Evolutionary conservation across 495 filamentous ascomycete genomes (phyloP), one percentile per base, ranked within the genome.

Genomic region (Penicillium diatomitis): DNA sequence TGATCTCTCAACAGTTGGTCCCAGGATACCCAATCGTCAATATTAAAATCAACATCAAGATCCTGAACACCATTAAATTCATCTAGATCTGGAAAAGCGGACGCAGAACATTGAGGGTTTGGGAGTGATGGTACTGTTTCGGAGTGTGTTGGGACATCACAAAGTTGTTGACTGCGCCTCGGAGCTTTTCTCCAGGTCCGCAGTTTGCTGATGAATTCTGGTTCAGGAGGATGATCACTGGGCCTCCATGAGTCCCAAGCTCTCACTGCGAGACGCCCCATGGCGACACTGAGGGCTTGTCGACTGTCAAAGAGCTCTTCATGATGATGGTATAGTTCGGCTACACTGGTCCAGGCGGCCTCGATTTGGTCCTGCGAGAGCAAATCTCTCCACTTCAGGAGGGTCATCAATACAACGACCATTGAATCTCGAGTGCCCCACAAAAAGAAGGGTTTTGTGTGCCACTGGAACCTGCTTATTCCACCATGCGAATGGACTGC

Each of bases 281-380:
- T 30, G 5, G 50, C 50, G 27, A 56, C 41, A 53, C 48, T 11
- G 30, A 56, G 28, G 29, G 46, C 20, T 9, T 49, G 41, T 38
- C 40, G 34, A n/a, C 30, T 31, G 0, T 48, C 36, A 6, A 49
- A 30, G 32, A 56, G 35, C 32, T 56, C 54, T 27, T 44, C 41
- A 34, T 56, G 50, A 30, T 49, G 52, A 30, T 53, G 28, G 41
- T 53, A 56, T 32, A 56, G 41, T 37, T 44, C 38, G 11, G 49
- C 49, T n/a, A 54, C 44, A 12, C 11, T 50, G 48, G 46, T 52
- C 52, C 50, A 58, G 43, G 44, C 51, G 8, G 30, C 32, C 1
- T 49, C 36, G n/a, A 37, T 41, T 48, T 53, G 32, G 12, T 44
- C 29, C 9, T n/a, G 30, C n/a, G 40, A 49, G 32, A 49, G 41